Evolutionary conservation across 169 alveolate species (phyloP).

Genomic region (Plasmodium gallinaceum): DNA sequence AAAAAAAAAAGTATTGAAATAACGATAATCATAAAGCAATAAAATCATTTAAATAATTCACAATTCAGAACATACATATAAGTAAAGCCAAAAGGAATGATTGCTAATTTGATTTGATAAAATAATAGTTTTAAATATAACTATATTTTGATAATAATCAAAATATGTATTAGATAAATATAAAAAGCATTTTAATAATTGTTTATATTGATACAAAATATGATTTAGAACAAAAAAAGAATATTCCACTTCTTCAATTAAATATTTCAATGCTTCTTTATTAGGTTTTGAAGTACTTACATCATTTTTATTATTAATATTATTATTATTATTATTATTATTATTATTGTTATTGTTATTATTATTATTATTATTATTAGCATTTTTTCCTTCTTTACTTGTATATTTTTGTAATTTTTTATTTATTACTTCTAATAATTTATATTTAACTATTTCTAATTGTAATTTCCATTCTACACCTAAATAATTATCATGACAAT

Average conservation of each 20-base stretch:
- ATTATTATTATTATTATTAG: neutral
- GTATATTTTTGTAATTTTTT: slow-evolving; percentile 24
- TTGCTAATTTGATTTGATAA: slow-evolving; percentile 6
- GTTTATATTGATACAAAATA: slow-evolving; percentile 25
- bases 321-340: slow-evolving; percentile 1
- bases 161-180: slow-evolving; percentile 38
- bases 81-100: slow-evolving; percentile 35
- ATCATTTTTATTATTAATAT: neutral
- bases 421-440: slow-evolving; percentile 28
- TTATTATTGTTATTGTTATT: neutral
- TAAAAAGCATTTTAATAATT: slow-evolving; percentile 26
- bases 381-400: neutral
- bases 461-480: slow-evolving; percentile 59
- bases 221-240: slow-evolving; percentile 12
- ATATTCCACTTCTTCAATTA: slow-evolving; percentile 41
- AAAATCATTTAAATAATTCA: neutral
- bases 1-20: neutral
- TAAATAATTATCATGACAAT: slow-evolving; percentile 4
- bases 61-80: slow-evolving; percentile 12
- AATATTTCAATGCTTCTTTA: slow-evolving; percentile 45
- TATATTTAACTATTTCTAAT: slow-evolving; percentile 35
- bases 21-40: neutral
- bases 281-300: slow-evolving; percentile 11
- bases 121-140: slow-evolving; percentile 32
- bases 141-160: slow-evolving; percentile 33